Conservation (phyloP, 2,329 filamentous ascomycete genomes). For the Trichoderma sp. region DNA sequence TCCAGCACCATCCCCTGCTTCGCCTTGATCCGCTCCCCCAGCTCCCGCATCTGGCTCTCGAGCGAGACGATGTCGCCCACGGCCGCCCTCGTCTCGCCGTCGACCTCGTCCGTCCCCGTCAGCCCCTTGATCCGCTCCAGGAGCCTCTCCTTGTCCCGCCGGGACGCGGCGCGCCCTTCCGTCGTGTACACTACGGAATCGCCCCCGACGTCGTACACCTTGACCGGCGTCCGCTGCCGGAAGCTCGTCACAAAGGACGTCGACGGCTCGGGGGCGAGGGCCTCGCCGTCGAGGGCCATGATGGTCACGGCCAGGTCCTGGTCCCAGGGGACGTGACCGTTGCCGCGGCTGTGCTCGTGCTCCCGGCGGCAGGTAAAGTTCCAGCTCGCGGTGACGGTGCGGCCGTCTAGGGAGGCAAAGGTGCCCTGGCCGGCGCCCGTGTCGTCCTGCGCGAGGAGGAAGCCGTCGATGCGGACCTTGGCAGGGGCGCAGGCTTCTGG, state of each 20-base stretch:
- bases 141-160: constrained; percentile 2
- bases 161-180: constrained; percentile 4
- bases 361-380: constrained; percentile 26
- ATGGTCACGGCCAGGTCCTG: constrained; percentile 21
- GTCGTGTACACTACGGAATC: constrained; percentile 23
- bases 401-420: constrained; percentile 22
- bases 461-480: constrained; percentile 25
- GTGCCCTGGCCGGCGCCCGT: constrained; percentile 25
- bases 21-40: neutral
- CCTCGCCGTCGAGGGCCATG: constrained; percentile 24
- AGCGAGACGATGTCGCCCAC: constrained; percentile 13
- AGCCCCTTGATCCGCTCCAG: neutral
- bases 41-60: constrained; percentile 16
- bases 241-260: constrained; percentile 19
- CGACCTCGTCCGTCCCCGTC: constrained; percentile 5
- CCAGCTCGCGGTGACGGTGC: constrained; percentile 25
- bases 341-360: neutral
- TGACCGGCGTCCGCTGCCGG: constrained; percentile 11
- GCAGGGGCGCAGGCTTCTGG: constrained; percentile 20
- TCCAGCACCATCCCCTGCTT: constrained; percentile 22
- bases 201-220: constrained; percentile 21
- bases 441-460: constrained; percentile 26
- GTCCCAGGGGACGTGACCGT: constrained; percentile 9
- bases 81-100: constrained; percentile 6
- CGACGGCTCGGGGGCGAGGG: constrained; percentile 9